Percentiles rank a stretch among this genome's conserved stretches.
Evolutionary conservation across 2,329 filamentous ascomycete genomes (phyloP).

Genomic region (Pleomassaria siparia): DNA sequence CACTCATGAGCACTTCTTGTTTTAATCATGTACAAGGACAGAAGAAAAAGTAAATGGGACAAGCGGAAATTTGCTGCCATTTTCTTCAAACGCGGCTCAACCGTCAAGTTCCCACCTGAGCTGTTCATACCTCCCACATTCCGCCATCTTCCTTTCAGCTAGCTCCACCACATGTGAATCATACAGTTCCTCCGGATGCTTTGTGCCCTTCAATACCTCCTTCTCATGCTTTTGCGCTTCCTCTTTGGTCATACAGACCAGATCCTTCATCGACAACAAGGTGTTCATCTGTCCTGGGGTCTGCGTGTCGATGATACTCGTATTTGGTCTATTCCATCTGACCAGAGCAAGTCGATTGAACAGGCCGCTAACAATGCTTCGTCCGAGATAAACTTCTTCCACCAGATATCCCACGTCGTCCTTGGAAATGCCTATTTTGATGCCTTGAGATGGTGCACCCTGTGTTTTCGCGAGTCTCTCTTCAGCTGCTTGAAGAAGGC

Average conservation of each 20-base stretch:
- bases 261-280: constrained; percentile 66
- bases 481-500: constrained; percentile 73
- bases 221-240: constrained; percentile 80
- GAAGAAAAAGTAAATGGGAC: not conserved
- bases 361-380: constrained; percentile 80
- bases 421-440: constrained; percentile 76
- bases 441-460: constrained; percentile 62
- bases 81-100: not conserved
- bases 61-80: not conserved
- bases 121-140: constrained; percentile 61
- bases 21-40: not conserved
- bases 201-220: constrained; percentile 71
- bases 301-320: constrained; percentile 64
- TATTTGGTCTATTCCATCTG: constrained; percentile 71
- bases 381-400: constrained; percentile 84
- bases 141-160: constrained; percentile 67
- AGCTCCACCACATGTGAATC: constrained; percentile 64
- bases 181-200: constrained; percentile 72
- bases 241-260: constrained; percentile 93
- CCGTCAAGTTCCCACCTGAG: constrained; percentile 45
- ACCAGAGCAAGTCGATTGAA: constrained; percentile 77
- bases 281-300: constrained; percentile 77
- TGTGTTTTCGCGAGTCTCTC: constrained; percentile 68
- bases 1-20: no score
- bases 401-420: constrained; percentile 85